Base-by-base conservation (phyloP, 345 rosid species). In the Aquilaria sinensis region DNA sequence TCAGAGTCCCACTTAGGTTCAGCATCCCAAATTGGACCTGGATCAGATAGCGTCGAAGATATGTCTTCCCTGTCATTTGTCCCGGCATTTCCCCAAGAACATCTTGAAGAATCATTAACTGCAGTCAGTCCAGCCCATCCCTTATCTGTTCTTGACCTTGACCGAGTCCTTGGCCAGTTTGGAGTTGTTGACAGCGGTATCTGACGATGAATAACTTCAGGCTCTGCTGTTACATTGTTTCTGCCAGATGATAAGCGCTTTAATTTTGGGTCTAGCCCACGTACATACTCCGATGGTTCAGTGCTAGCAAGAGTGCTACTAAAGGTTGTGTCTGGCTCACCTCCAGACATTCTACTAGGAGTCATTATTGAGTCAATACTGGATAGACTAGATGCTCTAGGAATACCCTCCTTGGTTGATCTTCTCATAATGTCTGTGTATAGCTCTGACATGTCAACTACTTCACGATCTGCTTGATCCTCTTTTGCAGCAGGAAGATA, bases 11-110 rank as follows among this genome's bases (percentile, higher is more conserved):
- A 88, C 77, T 81, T 94, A 16, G 99, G 99, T 71, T 82, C 99
- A 33, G 96, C 76, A 76, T 94, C 99, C 99, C 99, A 94, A 55
- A 94, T 94, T 9, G 99, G 96, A 77, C 99, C 97, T 23, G 97
- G 99, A 75, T 90, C 96, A 48, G 99, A 94, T 66, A 94, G 73
- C 46, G 99, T 90, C 16, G 99, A 94, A 47, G 99, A 94, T 51
- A 85, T 85, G 67, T 94, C 99, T 75, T 94, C 99, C 73, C 85
- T 85, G 72, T 94, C 99, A 74, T 86, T 82, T 64, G 81, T 78
- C 48, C 76, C 85, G 5, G 80, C 67, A 75, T 83, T 90, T 56
- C 95, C 96, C 95, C 92, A 85, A 47, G 97, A 81, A 67, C 85
- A 78, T 77, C 87, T 77, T 14, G 91, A 78, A 61, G 83, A 81